Evolutionary conservation across 495 filamentous ascomycete species (phyloP).

Genomic region (Tuber melanosporum): DNA sequence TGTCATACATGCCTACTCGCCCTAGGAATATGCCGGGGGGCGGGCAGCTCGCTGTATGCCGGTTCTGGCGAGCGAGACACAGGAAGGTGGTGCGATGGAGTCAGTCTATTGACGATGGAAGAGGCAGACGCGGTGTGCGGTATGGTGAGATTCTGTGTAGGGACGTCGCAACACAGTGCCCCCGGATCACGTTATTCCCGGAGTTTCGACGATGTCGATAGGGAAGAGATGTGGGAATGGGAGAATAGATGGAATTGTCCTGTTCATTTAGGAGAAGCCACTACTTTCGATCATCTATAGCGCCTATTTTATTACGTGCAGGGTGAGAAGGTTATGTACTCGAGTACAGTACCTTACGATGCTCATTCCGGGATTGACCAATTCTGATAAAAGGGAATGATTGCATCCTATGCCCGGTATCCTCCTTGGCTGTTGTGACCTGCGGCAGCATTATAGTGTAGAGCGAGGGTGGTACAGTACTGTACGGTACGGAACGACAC

Average conservation of each 20-base stretch:
- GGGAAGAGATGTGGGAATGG: background rate
- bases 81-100: background rate
- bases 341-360: background rate
- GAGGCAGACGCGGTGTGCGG: background rate
- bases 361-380: background rate
- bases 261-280: background rate
- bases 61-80: background rate
- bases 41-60: background rate
- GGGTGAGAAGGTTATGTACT: background rate
- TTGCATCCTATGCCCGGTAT: background rate
- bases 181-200: background rate
- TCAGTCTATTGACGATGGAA: background rate
- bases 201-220: background rate
- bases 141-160: background rate
- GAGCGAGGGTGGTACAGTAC: background rate
- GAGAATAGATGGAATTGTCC: background rate
- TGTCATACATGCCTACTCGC: background rate
- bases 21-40: background rate
- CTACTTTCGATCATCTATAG: background rate
- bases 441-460: background rate
- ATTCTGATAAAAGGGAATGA: background rate
- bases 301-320: background rate
- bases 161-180: background rate
- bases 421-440: background rate
- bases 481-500: background rate